Conservation (phyloP, 257 asterid genomes). For the Petunia secreta region DNA sequence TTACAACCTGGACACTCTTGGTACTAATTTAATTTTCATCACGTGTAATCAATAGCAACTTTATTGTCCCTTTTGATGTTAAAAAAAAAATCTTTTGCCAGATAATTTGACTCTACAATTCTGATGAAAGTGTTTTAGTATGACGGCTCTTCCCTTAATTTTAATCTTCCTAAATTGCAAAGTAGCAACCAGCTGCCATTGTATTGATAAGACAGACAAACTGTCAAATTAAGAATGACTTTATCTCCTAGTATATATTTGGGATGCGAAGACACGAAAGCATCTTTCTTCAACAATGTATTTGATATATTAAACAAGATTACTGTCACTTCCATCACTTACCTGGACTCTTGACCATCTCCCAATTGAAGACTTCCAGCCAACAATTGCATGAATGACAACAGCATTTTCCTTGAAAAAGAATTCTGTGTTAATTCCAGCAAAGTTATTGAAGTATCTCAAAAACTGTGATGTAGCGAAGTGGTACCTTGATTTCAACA, state of each 20-base stretch:
- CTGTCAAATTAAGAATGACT: neutral
- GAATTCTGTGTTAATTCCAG: conserved; percentile 20
- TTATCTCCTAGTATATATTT: neutral
- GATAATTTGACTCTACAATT: neutral
- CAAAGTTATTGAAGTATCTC: conserved; percentile 17
- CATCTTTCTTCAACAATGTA: neutral
- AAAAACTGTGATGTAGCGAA: conserved; percentile 8
- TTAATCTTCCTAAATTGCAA: neutral
- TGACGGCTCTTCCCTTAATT: neutral
- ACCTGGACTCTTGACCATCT: conserved; percentile 98
- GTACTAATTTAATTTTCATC: neutral
- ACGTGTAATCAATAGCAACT: neutral
- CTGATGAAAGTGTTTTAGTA: neutral
- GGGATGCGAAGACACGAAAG: neutral
- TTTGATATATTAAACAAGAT: neutral
- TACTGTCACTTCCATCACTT: conserved; percentile 8
- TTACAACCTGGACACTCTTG: neutral
- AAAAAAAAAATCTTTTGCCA: neutral
- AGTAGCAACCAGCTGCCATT: conserved; percentile 15
- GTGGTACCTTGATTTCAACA: conserved; percentile 80
- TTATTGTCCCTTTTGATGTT: neutral
- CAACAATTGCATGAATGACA: conserved; percentile 74
- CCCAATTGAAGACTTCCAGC: conserved; percentile 84
- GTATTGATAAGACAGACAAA: neutral
- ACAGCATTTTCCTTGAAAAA: conserved; percentile 67